Evolutionary conservation across 2,329 filamentous ascomycete species (phyloP), one percentile per base, ranked within the genome.

Genomic region (Sclerotinia borealis): DNA sequence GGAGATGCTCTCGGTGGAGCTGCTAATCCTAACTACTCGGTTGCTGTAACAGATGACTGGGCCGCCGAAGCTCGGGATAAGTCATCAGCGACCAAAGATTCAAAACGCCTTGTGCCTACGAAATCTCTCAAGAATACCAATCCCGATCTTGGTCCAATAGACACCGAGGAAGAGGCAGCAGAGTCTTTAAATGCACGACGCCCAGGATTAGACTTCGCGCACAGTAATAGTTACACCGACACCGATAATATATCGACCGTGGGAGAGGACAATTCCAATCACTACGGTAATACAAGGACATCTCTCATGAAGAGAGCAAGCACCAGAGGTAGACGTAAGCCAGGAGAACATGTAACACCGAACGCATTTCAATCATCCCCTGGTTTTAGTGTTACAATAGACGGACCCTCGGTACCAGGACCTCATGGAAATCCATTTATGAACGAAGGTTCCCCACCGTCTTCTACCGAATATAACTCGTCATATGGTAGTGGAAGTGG

Each of bases 1-100:
- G 79, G 78, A 63, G 84, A 86, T 63, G 68, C 81, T 43, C 77
- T 87, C 2, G 86, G 86, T 64, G 85, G 83, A 47, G 83, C 90
- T 7, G 85, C 81, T 37, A 95, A 96, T 76, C 93, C 93, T 0
- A 80, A 85, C 7, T 96, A 95, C 79, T 89, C 88, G 22, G 93
- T 97, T 25, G 75, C 87, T 8, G 87, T 96, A 58, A 80, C 84
- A 2, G 88, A 93, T 67, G 78, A 83, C 0, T 83, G 86, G 68
- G 92, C 92, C 7, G 77, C 81, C 34, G 78, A 81, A 41, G 86
- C 86, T 61, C 85, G 90, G 61, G 81, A 86, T 3, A 81, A 83
- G 60, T 82, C 84, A 39, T 79, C 79, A 1, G 78, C 83, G 63
- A 79, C 80, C 1, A 88, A 90, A 72, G 86, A 91, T 66, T 84